These are phyloP conservation scores for Bimuria novae-zelandiae DNA, from an alignment of 2,329 filamentous ascomycete genomes.

Conservation along the genomic window DNA sequence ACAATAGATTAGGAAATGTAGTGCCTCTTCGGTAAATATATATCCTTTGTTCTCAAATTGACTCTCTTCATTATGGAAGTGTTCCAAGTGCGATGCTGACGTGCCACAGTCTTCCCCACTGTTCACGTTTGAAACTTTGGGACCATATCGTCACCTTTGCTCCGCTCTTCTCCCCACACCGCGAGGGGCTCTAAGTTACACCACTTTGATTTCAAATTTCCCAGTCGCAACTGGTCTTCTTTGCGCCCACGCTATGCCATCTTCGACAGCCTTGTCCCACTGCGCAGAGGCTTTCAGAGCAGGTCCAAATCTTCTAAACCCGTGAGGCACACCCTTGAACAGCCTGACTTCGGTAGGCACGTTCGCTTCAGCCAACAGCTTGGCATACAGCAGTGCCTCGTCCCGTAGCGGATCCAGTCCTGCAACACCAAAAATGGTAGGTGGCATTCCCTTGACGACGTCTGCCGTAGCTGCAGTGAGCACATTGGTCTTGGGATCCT, in stretches of 20 bases:
- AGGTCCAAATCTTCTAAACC: slow-evolving; percentile 54
- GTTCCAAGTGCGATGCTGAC: no score
- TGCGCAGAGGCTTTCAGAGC: slow-evolving; percentile 46
- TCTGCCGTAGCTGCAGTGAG: slow-evolving; percentile 37
- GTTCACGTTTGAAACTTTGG: no score
- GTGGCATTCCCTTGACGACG: slow-evolving; percentile 51
- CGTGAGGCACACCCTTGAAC: slow-evolving; percentile 60
- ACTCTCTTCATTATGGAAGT: no score
- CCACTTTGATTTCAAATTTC: slow-evolving; percentile 41
- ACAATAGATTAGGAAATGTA: no score
- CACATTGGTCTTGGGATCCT: slow-evolving; percentile 39
- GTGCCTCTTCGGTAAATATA: no score
- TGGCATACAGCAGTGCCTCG: slow-evolving; percentile 55
- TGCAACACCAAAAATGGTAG: slow-evolving; percentile 55
- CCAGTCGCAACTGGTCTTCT: slow-evolving; percentile 39
- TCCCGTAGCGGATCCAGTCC: slow-evolving; percentile 57
- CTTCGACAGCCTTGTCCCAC: slow-evolving; percentile 52
- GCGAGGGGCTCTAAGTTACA: no score
- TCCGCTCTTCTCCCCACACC: no score
- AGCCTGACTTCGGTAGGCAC: slow-evolving; percentile 56
- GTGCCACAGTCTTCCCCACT: no score
- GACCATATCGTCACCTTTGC: no score
- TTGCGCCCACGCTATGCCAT: slow-evolving; percentile 52
- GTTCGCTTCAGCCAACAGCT: slow-evolving; percentile 49
- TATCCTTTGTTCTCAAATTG: no score